These are phyloP conservation scores for Trichoderma cornu-damae DNA, from an alignment of 2,329 filamentous ascomycete species.

Conservation along the genomic window DNA sequence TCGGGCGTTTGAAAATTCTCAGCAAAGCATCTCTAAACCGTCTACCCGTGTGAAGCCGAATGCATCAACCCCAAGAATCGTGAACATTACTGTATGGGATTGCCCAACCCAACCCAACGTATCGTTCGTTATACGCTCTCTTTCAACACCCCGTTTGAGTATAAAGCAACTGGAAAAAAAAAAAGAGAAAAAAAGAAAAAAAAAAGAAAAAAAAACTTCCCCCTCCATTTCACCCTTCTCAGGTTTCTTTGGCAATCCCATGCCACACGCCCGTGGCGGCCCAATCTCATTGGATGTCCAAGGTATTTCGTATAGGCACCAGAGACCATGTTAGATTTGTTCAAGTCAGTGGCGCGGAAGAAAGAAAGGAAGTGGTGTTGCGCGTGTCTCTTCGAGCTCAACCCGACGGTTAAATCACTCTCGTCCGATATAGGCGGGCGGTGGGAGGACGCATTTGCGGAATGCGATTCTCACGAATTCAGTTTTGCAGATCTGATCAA, in stretches of 20 bases:
- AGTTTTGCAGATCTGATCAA: neutral
- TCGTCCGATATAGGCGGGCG: neutral
- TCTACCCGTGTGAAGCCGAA: neutral
- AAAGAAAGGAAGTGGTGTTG: slow-evolving; percentile 3
- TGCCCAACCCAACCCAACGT: neutral
- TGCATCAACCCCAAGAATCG: neutral
- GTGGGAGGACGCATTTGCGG: slow-evolving; percentile 4
- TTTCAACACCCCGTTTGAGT: neutral
- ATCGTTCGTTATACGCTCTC: neutral
- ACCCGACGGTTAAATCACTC: neutral
- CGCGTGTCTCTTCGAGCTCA: slow-evolving; percentile 15
- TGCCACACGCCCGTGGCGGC: neutral
- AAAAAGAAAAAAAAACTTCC: neutral
- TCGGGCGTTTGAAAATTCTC: neutral
- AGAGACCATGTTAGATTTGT: neutral
- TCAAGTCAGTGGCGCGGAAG: slow-evolving; percentile 1
- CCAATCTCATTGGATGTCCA: neutral
- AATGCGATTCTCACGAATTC: slow-evolving; percentile 2
- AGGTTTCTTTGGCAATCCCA: neutral
- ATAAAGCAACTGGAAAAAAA: neutral
- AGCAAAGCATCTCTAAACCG: neutral
- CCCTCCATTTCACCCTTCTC: neutral
- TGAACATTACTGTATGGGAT: neutral
- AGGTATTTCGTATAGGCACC: neutral
- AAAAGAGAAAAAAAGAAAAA: neutral